These are phyloP conservation scores for Xerocomellus chrysenteron DNA, from an alignment of 768 basidiomycete species.

Conservation along the genomic window DNA sequence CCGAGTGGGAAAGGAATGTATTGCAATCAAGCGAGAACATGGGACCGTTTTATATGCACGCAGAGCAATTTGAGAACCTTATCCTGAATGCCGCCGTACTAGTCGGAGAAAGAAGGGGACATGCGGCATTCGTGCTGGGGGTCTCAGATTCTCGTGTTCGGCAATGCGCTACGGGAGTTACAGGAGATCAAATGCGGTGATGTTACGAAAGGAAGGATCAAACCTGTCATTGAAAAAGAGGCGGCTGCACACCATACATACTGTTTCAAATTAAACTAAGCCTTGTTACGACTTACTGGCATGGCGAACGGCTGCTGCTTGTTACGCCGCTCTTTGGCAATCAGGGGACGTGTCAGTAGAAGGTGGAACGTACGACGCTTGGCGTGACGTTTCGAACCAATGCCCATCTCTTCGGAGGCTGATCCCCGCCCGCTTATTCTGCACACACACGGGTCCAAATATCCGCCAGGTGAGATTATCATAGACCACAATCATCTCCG, in stretches of 20 bases:
- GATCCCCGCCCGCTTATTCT: neutral
- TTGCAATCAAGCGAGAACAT: neutral
- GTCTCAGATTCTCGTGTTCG: neutral
- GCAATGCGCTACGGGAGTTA: neutral
- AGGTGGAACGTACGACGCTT: neutral
- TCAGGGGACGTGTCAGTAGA: neutral
- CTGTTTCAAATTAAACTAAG: neutral
- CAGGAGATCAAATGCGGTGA: neutral
- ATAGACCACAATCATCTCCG: slow-evolving; percentile 11
- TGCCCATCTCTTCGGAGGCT: neutral
- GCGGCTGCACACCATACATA: no score
- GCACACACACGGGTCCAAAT: slow-evolving; percentile 3
- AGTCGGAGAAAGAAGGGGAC: neutral
- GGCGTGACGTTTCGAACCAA: neutral
- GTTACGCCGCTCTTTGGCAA: neutral
- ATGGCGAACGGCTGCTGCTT: neutral
- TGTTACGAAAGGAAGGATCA: slow-evolving; percentile 1
- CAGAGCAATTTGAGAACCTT: neutral
- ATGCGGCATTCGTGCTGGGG: neutral
- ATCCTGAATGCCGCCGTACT: neutral
- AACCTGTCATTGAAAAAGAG: neutral
- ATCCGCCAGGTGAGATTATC: neutral
- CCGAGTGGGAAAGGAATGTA: neutral
- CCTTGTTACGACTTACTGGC: neutral
- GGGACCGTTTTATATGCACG: slow-evolving; percentile 20